A percentile compares a stretch with the other conserved stretches of the same genome.
phyloP scores from a whole-genome alignment of 768 basidiomycete genomes.

The Termitomyces sp. region DNA sequence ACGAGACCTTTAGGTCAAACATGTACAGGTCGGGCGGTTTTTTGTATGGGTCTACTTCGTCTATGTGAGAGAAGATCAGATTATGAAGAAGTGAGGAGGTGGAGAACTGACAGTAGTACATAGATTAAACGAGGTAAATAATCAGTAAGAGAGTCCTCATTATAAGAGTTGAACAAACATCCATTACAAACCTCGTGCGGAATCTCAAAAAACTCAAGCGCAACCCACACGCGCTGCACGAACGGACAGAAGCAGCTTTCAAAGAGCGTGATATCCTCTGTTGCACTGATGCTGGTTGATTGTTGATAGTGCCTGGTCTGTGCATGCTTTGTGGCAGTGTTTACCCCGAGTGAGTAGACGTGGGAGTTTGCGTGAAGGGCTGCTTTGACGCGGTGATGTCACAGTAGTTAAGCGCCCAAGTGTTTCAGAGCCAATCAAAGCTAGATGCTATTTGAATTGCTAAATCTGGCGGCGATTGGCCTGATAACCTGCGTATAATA shows the following conservation, averaged over 20 bases:
- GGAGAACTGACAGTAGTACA: not conserved
- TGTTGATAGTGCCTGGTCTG: slow-evolving; percentile 52
- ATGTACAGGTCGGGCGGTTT: slow-evolving; percentile 78
- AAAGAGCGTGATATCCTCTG: slow-evolving; percentile 63
- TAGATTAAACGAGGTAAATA: not conserved
- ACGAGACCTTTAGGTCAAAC: slow-evolving; percentile 69
- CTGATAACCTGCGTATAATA: too few relatives aligned
- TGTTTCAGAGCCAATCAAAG: too few relatives aligned
- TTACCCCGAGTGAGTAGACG: slow-evolving; percentile 19
- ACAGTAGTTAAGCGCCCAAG: too few relatives aligned
- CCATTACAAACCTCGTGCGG: slow-evolving; percentile 55
- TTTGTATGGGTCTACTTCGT: slow-evolving; percentile 17
- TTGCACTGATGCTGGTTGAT: slow-evolving; percentile 42
- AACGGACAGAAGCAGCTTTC: slow-evolving; percentile 78
- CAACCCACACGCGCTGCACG: slow-evolving; percentile 79
- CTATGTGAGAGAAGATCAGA: not conserved
- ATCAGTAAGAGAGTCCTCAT: too few relatives aligned
- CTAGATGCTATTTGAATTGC: too few relatives aligned
- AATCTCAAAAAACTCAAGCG: slow-evolving; percentile 65
- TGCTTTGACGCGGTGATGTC: too few relatives aligned
- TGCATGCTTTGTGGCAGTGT: slow-evolving; percentile 37
- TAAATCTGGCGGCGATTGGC: too few relatives aligned
- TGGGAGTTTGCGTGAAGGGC: too few relatives aligned
- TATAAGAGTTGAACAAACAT: too few relatives aligned
- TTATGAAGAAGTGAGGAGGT: too few relatives aligned